These are phyloP conservation scores for Talaromyces trachyspermus DNA, from an alignment of 495 filamentous ascomycete genomes.

Conservation along the genomic window DNA sequence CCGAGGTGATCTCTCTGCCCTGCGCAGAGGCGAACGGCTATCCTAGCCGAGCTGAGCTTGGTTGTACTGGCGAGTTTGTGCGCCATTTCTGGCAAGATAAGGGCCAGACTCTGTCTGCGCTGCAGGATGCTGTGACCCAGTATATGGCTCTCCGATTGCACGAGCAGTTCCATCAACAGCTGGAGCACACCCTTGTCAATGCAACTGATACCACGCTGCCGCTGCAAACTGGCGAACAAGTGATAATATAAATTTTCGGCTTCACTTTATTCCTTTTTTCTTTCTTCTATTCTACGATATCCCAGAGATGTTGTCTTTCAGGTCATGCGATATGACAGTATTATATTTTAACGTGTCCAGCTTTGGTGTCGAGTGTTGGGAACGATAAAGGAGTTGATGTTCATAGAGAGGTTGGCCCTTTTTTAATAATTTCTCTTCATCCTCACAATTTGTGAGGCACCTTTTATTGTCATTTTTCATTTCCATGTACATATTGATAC, in stretches of 20 bases:
- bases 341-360: not conserved
- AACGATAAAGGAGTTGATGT: not conserved
- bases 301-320: no score
- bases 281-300: not conserved
- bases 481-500: slow-evolving; percentile 2
- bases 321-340: not conserved
- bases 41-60: slow-evolving; percentile 10
- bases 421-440: not conserved
- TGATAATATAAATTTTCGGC: not conserved
- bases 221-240: slow-evolving; percentile 2
- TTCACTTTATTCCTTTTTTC: not conserved
- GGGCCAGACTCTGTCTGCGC: slow-evolving; percentile 1
- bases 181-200: slow-evolving; percentile 2
- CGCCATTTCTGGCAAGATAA: slow-evolving; percentile 17
- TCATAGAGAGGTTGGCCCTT: not conserved
- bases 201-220: slow-evolving; percentile 2
- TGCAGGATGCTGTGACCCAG: slow-evolving; percentile 11
- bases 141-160: slow-evolving; percentile 13
- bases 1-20: slow-evolving; percentile 28
- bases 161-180: slow-evolving; percentile 10
- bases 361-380: not conserved
- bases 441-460: not conserved
- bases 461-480: not conserved
- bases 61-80: slow-evolving; percentile 14
- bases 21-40: slow-evolving; percentile 31